Conservation (phyloP, 2,329 filamentous ascomycete genomes). For the Trichoderma lentiforme region DNA sequence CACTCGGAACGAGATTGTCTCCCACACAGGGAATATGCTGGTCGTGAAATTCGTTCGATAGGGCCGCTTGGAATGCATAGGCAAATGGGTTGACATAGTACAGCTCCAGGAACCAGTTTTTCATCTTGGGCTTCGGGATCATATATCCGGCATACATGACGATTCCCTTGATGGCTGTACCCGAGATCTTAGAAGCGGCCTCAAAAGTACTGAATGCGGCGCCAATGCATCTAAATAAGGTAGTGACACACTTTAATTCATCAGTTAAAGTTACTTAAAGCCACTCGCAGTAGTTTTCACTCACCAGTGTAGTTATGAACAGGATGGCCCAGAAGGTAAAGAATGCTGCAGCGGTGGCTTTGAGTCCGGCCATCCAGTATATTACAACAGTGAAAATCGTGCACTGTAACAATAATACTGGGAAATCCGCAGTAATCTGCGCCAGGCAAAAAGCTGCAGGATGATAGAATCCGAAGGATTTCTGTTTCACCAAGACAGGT, state of each 20-base stretch:
- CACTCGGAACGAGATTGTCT: background rate
- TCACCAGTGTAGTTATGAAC: background rate
- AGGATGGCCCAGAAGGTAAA: constrained; percentile 58
- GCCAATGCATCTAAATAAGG: constrained; percentile 54
- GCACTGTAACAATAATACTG: constrained; percentile 57
- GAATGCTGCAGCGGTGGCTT: constrained; percentile 49
- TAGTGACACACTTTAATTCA: constrained; percentile 48
- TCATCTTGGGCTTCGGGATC: constrained; percentile 60
- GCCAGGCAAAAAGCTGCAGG: constrained; percentile 58
- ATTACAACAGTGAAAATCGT: constrained; percentile 54
- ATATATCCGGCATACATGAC: constrained; percentile 64
- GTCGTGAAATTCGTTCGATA: background rate
- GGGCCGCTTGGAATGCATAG: background rate
- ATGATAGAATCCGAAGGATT: constrained; percentile 54
- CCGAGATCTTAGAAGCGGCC: constrained; percentile 55
- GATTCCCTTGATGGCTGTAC: constrained; percentile 47
- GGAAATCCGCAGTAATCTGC: constrained; percentile 52
- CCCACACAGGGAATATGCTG: background rate
- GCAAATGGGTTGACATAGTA: constrained; percentile 47
- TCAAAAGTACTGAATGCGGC: constrained; percentile 56
- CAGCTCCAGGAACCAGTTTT: constrained; percentile 61
- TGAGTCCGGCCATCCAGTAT: constrained; percentile 63
- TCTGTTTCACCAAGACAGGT: constrained; percentile 57
- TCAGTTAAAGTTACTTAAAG: background rate
- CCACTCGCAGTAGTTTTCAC: background rate